Evolutionary conservation across 75 land plant genomes (phyloP), one percentile per base, ranked within the genome.

Genomic region (Sequoiadendron giganteum): DNA sequence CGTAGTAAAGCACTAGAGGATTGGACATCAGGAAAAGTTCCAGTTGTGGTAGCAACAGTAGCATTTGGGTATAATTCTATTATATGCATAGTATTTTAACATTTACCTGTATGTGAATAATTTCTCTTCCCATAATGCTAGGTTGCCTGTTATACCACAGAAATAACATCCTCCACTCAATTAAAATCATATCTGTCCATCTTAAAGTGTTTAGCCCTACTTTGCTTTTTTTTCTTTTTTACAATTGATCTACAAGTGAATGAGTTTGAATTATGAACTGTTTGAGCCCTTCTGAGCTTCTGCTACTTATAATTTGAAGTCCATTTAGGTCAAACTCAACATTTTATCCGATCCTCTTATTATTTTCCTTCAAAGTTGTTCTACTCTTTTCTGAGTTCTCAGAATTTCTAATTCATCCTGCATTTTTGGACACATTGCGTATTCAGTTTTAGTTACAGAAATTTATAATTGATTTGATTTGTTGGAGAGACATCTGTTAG

Each of bases 11-110:
- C 96, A 11, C 87, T 96, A 87, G 93, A 96, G 77, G 93, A 94
- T 84, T 96, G 96, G 98, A 89, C 94, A 68, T 94, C 94, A 58
- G 96, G 98, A 14, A 94, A 90, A 91, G 93, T 94, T 86, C 96
- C 94, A 88, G 95, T 97, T 85, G 94, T 97, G 87, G 94, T 96
- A 34, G 98, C 97, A 39, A 95, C 97, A 61, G 96, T 96, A 86
- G 98, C 96, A 43, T 96, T 96, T 88, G 98, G 96, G 96, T 96
- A 93, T 19, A 87, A 73, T 34, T 34, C 21, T 55, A 65, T 39
- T 84, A 5, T 45, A 30, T 84, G 34, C 34, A 13, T 21, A n/a
- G 25, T 82, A 11, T 28, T 82, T 82, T 52, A 82, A 43, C 28
- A 30, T 47, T 42, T 82, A 13, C 48, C 28, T 81, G 30, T 15